Base-by-base conservation (phyloP, 495 filamentous ascomycete genomes). In the Neurospora terricola region DNA sequence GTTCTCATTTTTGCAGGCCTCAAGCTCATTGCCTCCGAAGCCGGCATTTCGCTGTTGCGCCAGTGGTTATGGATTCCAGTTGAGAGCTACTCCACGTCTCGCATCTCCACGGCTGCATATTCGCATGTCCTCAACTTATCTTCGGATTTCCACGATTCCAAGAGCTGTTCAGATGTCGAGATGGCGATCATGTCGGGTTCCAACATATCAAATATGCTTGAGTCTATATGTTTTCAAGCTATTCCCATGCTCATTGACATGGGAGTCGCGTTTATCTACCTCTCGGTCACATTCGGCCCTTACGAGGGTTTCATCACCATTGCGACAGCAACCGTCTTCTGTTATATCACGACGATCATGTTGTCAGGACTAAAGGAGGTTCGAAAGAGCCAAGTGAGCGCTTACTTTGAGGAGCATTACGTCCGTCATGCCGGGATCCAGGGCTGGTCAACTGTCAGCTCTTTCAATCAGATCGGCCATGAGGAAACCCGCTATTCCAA, bases 41-140 rank as follows among this genome's bases (percentile, higher is more conserved):
- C 89, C 38, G 87, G 89, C 10, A 78, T 91, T 62, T 81, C 81
- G 23, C 83, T 87, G 27, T 70, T 91, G 40, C 84, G 84, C 70
- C 81, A 85, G 73, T 87, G 86, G 81, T 83, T 92, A 37, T 92
- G 90, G 90, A 80, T 90, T 68, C 89, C 90, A 3, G 81, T 94
- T 38, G 86, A 91, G 76, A 88, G 89, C 76, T 91, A 89, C 77
- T 86, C 89, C 0, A 87, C 89, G 70, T 85, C 86, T 70, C 83
- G 84, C 38, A 83, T 93, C 37, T 89, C 87, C 74, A 87, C 84
- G 0, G 88, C 89, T 0, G 88, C 92, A 5, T 94, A 92, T 77
- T 87, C 89, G 59, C 91, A 94, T 74, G 85, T 94, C 34, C 92
- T 95, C 88, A 87, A 85, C 70, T 85, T 96, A 34, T 93, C 91